Conservation (phyloP, 1,139 yeast species). For the Sugiyamaella paludigena region DNA sequence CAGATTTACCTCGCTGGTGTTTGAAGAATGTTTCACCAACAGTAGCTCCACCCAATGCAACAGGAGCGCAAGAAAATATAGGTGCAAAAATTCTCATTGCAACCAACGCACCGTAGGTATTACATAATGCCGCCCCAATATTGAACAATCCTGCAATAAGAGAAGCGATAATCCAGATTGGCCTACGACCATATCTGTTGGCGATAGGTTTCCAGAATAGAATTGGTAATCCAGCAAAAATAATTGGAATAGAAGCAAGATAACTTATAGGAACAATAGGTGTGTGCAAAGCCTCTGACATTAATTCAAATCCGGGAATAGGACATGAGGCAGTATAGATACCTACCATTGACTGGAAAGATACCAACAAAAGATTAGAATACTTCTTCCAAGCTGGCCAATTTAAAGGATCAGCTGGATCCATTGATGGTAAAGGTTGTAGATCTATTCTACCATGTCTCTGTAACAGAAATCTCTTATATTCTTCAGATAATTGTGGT, state of each 20-base stretch:
- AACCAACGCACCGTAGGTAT: slow-evolving; percentile 19
- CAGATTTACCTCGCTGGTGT: slow-evolving; percentile 19
- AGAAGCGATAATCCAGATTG: slow-evolving; percentile 17
- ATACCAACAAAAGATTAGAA: slow-evolving; percentile 14
- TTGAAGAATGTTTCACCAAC: slow-evolving; percentile 22
- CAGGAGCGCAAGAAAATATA: slow-evolving; percentile 19
- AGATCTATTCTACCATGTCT: slow-evolving; percentile 22
- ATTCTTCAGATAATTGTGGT: slow-evolving; percentile 8
- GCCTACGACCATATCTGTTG: slow-evolving; percentile 22
- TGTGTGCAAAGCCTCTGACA: slow-evolving; percentile 17
- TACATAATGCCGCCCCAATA: slow-evolving; percentile 22
- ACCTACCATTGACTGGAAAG: slow-evolving; percentile 20
- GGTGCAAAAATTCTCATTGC: slow-evolving; percentile 18
- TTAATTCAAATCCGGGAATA: slow-evolving; percentile 17
- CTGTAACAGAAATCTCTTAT: slow-evolving; percentile 13
- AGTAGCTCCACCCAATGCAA: slow-evolving; percentile 20
- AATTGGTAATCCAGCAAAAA: slow-evolving; percentile 19
- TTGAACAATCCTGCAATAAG: slow-evolving; percentile 11
- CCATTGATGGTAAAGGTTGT: slow-evolving; percentile 20
- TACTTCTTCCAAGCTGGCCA: slow-evolving; percentile 21
- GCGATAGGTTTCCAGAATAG: slow-evolving; percentile 22
- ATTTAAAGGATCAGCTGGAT: slow-evolving; percentile 20
- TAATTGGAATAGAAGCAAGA: slow-evolving; percentile 18
- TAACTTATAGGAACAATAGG: slow-evolving; percentile 17
- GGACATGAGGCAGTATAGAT: slow-evolving; percentile 20